Base-by-base conservation (phyloP, 192 early-diverging fungal species). In the Podila epicladia region DNA sequence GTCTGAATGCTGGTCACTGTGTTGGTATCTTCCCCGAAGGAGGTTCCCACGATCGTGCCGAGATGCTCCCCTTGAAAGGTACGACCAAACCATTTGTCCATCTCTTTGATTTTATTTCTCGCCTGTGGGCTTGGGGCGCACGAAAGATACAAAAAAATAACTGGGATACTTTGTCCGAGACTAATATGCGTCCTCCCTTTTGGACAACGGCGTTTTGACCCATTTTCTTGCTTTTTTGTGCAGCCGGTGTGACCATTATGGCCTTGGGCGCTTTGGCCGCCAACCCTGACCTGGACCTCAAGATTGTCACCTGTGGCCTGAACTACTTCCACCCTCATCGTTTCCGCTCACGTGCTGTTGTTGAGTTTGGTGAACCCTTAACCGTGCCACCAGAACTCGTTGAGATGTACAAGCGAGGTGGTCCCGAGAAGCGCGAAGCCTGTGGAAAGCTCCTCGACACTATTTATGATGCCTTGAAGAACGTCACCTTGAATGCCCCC, bases 11-110 rank as follows among this genome's bases (percentile, higher is more conserved):
- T 38, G 92, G 85, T 32, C 75, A 83, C 60, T 95, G 95, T 74
- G 92, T 99, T 9, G 96, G 96, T 19, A 99, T 99, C 67, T 99
- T 99, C 84, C 98, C 98, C 8, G 98, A 98, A 69, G 97, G 98
- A 53, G 98, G 98, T 17, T 94, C 93, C 75, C 98, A 99, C 86
- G 98, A 99, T 83, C 94, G 97, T 62, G 89, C 95, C 6, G 93
- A 98, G 72, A 93, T 99, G 89, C 83, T 99, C 62, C 98, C 98
- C 32, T 85, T 99, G 59, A 99, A 98, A 90, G 93, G 89, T 90
- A 84, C 53, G 37, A 28, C 3, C 0, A 5, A 22, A 48, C 38
- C 32, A 31, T 45, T 33, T 50, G 20, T 13, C 49, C 28, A 69
- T 61, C 58, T 19, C 7, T 71, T 22, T 64, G n/a, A 13, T 20